A percentile compares a stretch with the other conserved stretches of the same genome.
Conservation (phyloP, 2,329 filamentous ascomycete species). For the Stenocarpella maydis region DNA sequence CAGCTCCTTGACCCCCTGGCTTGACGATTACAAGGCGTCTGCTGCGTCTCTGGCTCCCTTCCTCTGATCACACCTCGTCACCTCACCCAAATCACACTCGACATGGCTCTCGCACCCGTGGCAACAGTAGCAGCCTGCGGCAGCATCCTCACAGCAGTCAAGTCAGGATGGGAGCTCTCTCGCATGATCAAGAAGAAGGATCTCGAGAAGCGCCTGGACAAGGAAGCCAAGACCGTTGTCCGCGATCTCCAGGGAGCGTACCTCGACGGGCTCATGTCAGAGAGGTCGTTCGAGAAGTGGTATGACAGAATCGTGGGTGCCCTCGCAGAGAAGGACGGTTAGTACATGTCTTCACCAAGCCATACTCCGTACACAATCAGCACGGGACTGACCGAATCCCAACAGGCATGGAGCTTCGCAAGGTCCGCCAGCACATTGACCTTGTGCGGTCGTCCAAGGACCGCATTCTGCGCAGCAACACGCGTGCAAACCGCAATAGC, state of each 20-base stretch:
- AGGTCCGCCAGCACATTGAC: conserved; percentile 33
- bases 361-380: neutral
- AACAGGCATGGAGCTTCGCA: conserved; percentile 32
- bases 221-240: conserved; percentile 32
- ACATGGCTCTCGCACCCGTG: conserved; percentile 40
- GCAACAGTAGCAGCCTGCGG: conserved; percentile 42
- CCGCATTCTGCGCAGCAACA: conserved; percentile 28
- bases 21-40: neutral
- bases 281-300: conserved; percentile 40
- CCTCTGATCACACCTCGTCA: neutral
- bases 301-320: conserved; percentile 42
- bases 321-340: conserved; percentile 42
- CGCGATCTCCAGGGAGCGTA: conserved; percentile 32
- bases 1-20: conserved; percentile 1
- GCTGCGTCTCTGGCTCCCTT: neutral
- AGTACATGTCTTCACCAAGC: conserved; percentile 16
- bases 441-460: conserved; percentile 31
- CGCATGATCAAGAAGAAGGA: conserved; percentile 43
- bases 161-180: conserved; percentile 43
- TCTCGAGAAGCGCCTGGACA: conserved; percentile 35
- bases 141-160: conserved; percentile 43
- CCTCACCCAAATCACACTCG: neutral
- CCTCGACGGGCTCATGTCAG: conserved; percentile 38
- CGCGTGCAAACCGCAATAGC: conserved; percentile 23
- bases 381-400: neutral